phyloP scores from a whole-genome alignment of 2,329 filamentous ascomycete species.

The Onygenales sp. region DNA sequence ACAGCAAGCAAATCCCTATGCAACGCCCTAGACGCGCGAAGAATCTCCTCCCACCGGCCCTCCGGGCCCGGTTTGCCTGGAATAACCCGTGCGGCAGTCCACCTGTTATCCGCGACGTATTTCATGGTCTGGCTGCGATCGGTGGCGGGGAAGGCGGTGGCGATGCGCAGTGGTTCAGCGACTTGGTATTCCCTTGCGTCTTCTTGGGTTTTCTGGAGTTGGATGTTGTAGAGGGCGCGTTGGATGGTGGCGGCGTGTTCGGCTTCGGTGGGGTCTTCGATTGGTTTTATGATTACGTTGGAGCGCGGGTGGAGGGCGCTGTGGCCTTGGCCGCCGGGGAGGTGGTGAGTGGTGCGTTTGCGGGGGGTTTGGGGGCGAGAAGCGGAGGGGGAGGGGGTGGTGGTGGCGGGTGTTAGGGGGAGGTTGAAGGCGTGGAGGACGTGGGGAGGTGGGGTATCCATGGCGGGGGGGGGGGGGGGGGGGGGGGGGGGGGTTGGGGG shows the following conservation, averaged over 20 bases:
- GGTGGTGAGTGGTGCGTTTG: neutral
- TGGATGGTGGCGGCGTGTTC: conserved; percentile 3
- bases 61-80: neutral
- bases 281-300: conserved; percentile 4
- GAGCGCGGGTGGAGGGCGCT: neutral
- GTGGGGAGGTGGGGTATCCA: neutral
- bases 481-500: neutral
- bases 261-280: conserved; percentile 1
- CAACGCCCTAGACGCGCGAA: conserved; percentile 4
- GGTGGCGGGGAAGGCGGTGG: neutral
- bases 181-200: conserved; percentile 2
- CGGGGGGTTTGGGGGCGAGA: neutral
- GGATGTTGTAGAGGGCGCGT: neutral
- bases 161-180: conserved; percentile 2
- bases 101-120: conserved; percentile 4
- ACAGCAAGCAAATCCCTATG: conserved; percentile 1
- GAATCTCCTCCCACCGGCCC: conserved; percentile 1
- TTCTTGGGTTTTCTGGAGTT: neutral
- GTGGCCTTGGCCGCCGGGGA: conserved; percentile 5
- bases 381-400: neutral
- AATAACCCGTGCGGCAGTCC: conserved; percentile 4
- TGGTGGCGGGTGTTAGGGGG: neutral
- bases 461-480: neutral
- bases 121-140: neutral
- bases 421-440: conserved; percentile 3